Evolutionary conservation across 176 grass and related monocot species (phyloP).

Genomic region (Oryza coarctata): DNA sequence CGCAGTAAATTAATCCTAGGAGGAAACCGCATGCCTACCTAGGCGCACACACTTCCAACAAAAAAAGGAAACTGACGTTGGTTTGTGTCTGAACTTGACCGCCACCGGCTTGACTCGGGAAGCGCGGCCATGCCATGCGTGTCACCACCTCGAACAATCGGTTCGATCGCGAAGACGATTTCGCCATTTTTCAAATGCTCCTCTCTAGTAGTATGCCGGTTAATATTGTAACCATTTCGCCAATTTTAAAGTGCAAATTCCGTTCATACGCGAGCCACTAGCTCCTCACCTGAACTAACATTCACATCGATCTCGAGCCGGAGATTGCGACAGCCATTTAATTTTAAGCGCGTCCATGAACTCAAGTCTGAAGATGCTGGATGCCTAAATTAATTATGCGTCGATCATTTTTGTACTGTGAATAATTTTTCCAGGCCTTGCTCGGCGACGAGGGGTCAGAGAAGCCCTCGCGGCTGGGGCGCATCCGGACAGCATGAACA

Average conservation of each 20-base stretch:
- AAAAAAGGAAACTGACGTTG: not conserved
- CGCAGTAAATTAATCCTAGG: no score
- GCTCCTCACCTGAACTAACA: no score
- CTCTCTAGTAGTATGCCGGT: not conserved
- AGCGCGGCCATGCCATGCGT: not conserved
- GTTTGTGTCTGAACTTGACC: conserved; percentile 29
- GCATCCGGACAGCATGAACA: not conserved
- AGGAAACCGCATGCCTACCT: not conserved
- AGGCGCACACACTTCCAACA: not conserved
- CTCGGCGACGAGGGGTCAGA: conserved; percentile 12
- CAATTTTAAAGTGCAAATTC: not conserved
- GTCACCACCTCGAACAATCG: not conserved
- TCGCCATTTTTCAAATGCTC: not conserved
- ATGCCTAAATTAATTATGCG: not conserved
- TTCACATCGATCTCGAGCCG: not conserved
- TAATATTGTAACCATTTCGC: not conserved
- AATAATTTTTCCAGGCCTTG: not conserved
- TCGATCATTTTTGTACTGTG: not conserved
- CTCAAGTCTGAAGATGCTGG: no score
- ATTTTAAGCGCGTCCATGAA: not conserved
- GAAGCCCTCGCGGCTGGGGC: not conserved
- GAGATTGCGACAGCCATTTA: not conserved
- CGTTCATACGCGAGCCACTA: not conserved
- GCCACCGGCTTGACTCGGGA: conserved; percentile 26
- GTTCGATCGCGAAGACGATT: no score